Evolutionary conservation across 345 rosid species (phyloP).

Genomic region (Arabidopsis thaliana): TAIR10.1 NC_003076.8:86001-86500

Average conservation of each 20-base stretch:
- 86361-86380: conserved; percentile 15
- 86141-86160: conserved; percentile 28
- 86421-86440: not conserved
- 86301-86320: not conserved
- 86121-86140: conserved; percentile 29
- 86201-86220: not conserved
- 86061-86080: conserved; percentile 33
- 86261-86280: not conserved
- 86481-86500: not conserved
- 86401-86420: conserved; percentile 11
- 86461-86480: not conserved
- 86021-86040: conserved; percentile 14
- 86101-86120: conserved; percentile 14
- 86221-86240: not conserved
- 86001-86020: not conserved
- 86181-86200: conserved; percentile 35
- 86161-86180: conserved; percentile 38
- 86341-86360: conserved; percentile 13
- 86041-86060: conserved; percentile 22
- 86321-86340: not conserved
- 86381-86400: conserved; percentile 1
- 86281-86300: conserved; percentile 17
- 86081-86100: conserved; percentile 13
- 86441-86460: conserved; percentile 2
- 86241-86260: not conserved